Evolutionary conservation across 495 filamentous ascomycete species (phyloP).

Genomic region (Thozetella sp.): DNA sequence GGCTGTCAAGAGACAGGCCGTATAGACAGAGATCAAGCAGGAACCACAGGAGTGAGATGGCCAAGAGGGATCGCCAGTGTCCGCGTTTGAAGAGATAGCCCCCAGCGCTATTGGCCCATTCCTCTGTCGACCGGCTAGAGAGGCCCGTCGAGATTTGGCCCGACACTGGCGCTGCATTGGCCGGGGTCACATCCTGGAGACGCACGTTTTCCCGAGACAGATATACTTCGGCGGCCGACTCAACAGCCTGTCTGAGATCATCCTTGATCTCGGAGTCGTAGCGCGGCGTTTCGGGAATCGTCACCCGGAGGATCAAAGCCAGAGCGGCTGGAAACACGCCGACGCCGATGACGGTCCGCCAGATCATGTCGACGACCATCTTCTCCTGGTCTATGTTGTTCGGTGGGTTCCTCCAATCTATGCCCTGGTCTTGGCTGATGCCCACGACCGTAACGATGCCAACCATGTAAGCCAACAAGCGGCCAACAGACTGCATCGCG

Average conservation of each 20-base stretch:
- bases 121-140: constrained; percentile 68
- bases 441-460: constrained; percentile 45
- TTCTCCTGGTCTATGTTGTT: constrained; percentile 51
- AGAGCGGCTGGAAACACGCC: constrained; percentile 63
- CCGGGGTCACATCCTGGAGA: too few species aligned
- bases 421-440: constrained; percentile 38
- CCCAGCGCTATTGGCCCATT: constrained; percentile 51
- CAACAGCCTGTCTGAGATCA: constrained; percentile 16
- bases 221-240: constrained; percentile 7
- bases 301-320: constrained; percentile 66
- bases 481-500: constrained; percentile 63
- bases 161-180: neutral
- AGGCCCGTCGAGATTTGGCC: constrained; percentile 29
- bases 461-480: constrained; percentile 46
- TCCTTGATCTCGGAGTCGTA: constrained; percentile 63
- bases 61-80: constrained; percentile 38
- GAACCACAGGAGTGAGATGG: constrained; percentile 67
- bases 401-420: too few species aligned
- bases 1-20: constrained; percentile 65
- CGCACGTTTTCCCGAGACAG: too few species aligned
- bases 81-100: constrained; percentile 7
- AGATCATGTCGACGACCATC: constrained; percentile 59
- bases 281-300: constrained; percentile 70
- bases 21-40: constrained; percentile 59
- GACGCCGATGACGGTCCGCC: constrained; percentile 67